These are phyloP conservation scores for Phialocephala sp. DNA, from an alignment of 2,329 filamentous ascomycete species.

Conservation along the genomic window DNA sequence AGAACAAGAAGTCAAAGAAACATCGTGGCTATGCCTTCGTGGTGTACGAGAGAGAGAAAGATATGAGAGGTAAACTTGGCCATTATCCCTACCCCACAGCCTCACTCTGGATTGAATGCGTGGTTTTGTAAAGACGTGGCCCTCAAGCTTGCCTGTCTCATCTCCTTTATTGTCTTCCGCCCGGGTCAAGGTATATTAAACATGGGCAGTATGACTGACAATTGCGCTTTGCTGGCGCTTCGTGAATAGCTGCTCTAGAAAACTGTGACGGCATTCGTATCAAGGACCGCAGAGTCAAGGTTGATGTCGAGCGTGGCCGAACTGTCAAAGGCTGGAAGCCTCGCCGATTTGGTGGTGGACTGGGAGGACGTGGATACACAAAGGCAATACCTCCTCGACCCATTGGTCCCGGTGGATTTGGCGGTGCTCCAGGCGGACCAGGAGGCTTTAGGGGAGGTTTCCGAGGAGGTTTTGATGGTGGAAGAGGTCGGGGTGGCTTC, in stretches of 20 bases:
- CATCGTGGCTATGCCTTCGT: constrained; percentile 95
- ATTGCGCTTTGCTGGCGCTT: constrained; percentile 63
- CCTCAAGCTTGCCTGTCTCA: constrained; percentile 46
- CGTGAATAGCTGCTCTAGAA: constrained; percentile 84
- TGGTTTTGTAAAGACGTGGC: constrained; percentile 53
- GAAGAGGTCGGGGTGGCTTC: constrained; percentile 48
- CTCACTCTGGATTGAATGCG: constrained; percentile 31
- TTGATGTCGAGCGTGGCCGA: constrained; percentile 94
- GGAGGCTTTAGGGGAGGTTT: constrained; percentile 53
- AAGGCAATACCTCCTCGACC: constrained; percentile 78
- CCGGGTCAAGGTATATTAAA: constrained; percentile 50
- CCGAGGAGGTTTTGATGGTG: constrained; percentile 45
- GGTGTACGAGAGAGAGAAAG: constrained; percentile 94
- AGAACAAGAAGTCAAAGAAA: constrained; percentile 79
- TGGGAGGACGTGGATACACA: constrained; percentile 92
- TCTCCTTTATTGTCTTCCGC: constrained; percentile 36
- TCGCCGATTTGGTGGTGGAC: constrained; percentile 86
- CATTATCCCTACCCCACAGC: constrained; percentile 47
- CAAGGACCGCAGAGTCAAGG: constrained; percentile 88
- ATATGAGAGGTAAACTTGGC: constrained; percentile 92
- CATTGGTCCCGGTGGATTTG: constrained; percentile 64
- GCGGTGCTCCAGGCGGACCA: constrained; percentile 56
- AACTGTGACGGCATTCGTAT: constrained; percentile 86
- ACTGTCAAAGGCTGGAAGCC: constrained; percentile 95
- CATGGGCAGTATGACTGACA: constrained; percentile 73